Evolutionary conservation across 1,284 basidiomycete species (phyloP), one percentile per base, ranked within the genome.

Genomic region (Cryptococcus neoformans): DNA sequence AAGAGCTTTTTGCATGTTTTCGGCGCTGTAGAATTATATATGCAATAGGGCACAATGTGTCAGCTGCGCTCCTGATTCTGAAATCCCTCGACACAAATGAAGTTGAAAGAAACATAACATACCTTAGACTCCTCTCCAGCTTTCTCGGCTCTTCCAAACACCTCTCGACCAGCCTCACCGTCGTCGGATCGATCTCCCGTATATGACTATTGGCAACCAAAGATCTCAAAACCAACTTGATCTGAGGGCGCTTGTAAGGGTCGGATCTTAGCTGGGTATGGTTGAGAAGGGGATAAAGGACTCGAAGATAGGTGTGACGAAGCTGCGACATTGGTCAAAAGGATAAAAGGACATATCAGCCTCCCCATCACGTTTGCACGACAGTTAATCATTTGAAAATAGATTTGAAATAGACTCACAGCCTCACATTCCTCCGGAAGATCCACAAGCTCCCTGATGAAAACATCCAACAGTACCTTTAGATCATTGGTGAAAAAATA

Each of bases 401-500:
- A 16, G 6, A 7, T 21, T 44, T n/a, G 42, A 2, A 28, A 16
- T n/a, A 21, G 49, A 82, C 88, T 58, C 63, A 93, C 92, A 58
- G 93, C 90, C 79, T 97, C 92, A 66, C 86, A 88, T 44, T 96
- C 92, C 57, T 98, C 94, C 54, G 92, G 92, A 21, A 99, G 80
- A 74, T 98, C 89, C 14, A 85, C 83, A 38, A 99, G 81, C 73
- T 96, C 92, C 44, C 95, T 86, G 36, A 99, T 83, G 68, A 99
- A 97, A 3, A 99, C 93, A 69, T 99, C 95, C 9, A 98, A 91
- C 9, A 99, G 81, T 1, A 99, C 95, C 62, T 90, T 85, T 35
- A 99, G 82, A 69, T 99, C 95, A 73, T 99, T 99, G 10, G 93
- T 97, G 78, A 97, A 99, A 21, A 69, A 99, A 75, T 91, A 99